These are phyloP conservation scores for Harringtonia lauricola DNA, from an alignment of 2,329 filamentous ascomycete genomes.

Conservation along the genomic window DNA sequence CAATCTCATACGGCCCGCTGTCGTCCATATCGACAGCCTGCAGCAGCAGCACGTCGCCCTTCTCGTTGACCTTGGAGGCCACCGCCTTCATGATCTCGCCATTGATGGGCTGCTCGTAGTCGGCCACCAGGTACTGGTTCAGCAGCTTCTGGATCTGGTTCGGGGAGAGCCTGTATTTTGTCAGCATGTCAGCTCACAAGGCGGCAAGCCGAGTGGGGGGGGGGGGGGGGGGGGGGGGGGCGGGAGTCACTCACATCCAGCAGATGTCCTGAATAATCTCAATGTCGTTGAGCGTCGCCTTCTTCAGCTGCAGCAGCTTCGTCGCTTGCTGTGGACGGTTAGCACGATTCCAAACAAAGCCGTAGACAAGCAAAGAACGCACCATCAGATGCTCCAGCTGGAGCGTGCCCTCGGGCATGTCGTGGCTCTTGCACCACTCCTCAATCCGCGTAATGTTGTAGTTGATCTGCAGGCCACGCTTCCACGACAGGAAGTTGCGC, in stretches of 20 bases:
- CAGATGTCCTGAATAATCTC: conserved; percentile 99
- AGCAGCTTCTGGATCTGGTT: conserved; percentile 98
- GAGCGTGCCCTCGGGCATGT: conserved; percentile 96
- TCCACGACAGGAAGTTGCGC: conserved; percentile 97
- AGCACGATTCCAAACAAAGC: conserved; percentile 12
- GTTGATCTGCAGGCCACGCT: conserved; percentile 97
- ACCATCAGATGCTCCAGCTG: conserved; percentile 98
- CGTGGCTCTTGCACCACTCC: conserved; percentile 99
- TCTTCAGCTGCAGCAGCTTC: conserved; percentile 96
- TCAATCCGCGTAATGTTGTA: conserved; percentile 99
- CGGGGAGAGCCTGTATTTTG: conserved; percentile 82
- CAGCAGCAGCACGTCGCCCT: conserved; percentile 89
- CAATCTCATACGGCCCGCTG: conserved; percentile 96
- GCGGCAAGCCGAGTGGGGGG: no score
- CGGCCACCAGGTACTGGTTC: conserved; percentile 96
- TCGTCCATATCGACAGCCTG: conserved; percentile 98
- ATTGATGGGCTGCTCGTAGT: conserved; percentile 99
- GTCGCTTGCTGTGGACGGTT: conserved; percentile 66
- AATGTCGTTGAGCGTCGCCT: conserved; percentile 96
- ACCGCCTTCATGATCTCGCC: conserved; percentile 99
- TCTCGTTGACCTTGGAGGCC: conserved; percentile 91
- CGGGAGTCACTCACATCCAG: conserved; percentile 71
- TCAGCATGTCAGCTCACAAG: background rate
- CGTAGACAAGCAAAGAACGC: no score
- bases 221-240: no score